These are phyloP conservation scores for Neofusicoccum sp. DNA, from an alignment of 2,329 filamentous ascomycete species.

Conservation along the genomic window DNA sequence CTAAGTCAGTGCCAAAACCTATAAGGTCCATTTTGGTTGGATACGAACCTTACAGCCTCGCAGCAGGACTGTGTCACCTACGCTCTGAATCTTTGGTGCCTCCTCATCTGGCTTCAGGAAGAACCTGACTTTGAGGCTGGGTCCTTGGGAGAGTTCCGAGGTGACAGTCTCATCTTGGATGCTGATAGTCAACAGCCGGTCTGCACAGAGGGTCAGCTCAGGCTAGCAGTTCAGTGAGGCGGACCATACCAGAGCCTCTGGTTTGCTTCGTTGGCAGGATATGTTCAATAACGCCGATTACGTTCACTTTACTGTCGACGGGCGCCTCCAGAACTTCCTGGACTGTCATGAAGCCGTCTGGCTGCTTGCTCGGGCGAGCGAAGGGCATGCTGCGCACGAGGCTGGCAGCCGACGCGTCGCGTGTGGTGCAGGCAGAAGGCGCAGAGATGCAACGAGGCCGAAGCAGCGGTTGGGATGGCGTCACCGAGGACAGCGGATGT, in stretches of 20 bases:
- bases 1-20: neutral
- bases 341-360: neutral
- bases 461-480: neutral
- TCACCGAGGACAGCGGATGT: no score
- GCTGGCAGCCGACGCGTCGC: neutral
- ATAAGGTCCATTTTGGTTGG: neutral
- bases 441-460: neutral
- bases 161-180: constrained; percentile 25
- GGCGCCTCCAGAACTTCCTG: neutral
- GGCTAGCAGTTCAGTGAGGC: no score
- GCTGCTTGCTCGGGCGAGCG: neutral
- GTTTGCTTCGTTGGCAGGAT: neutral
- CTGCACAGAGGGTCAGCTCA: neutral
- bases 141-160: neutral
- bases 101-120: neutral
- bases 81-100: constrained; percentile 46
- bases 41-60: constrained; percentile 28
- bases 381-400: constrained; percentile 3
- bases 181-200: neutral
- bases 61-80: constrained; percentile 65
- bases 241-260: constrained; percentile 1
- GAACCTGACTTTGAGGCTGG: neutral
- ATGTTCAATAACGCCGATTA: constrained; percentile 11
- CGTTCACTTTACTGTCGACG: neutral
- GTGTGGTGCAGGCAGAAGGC: neutral